Conservation (phyloP, 352 stramenopile genomes). For the Pythium sukuiense region DNA sequence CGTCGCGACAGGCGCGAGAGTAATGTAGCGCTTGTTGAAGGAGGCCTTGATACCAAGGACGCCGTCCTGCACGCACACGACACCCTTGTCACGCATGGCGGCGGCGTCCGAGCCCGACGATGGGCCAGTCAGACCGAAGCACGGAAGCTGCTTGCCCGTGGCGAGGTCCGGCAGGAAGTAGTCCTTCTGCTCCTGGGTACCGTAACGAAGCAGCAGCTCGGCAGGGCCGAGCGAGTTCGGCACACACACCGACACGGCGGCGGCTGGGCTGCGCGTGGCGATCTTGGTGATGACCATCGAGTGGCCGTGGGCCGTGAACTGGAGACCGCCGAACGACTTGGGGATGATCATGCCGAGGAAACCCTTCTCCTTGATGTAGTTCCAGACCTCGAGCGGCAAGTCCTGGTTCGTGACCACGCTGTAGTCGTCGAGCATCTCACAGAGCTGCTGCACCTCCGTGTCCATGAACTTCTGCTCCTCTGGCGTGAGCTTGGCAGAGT, state of each 20-base stretch:
- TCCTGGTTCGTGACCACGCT: constrained; percentile 91
- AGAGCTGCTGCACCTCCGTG: constrained; percentile 95
- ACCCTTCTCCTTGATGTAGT: constrained; percentile 95
- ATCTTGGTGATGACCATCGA: constrained; percentile 94
- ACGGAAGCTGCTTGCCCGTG: constrained; percentile 95
- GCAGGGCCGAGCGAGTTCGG: constrained; percentile 97
- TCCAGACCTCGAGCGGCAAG: constrained; percentile 91
- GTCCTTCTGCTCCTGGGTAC: constrained; percentile 95
- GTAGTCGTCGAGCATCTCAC: constrained; percentile 96
- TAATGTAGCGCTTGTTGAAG: constrained; percentile 99
- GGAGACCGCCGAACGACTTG: constrained; percentile 93
- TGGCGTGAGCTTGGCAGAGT: constrained; percentile 89
- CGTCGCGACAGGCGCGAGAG: constrained; percentile 95
- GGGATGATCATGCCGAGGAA: constrained; percentile 99
- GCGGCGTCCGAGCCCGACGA: constrained; percentile 95
- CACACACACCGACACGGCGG: constrained; percentile 94
- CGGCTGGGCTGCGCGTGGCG: constrained; percentile 89
- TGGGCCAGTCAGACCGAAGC: constrained; percentile 96
- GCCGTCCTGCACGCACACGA: constrained; percentile 94
- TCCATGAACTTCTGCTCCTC: constrained; percentile 96
- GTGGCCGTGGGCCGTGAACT: constrained; percentile 91
- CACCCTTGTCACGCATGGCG: constrained; percentile 92
- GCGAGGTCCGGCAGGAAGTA: constrained; percentile 94
- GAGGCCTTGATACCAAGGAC: constrained; percentile 94
- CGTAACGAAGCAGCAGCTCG: constrained; percentile 95